Evolutionary conservation across 805 yeast species (phyloP).

Genomic region (Candida sakaeoensis): DNA sequence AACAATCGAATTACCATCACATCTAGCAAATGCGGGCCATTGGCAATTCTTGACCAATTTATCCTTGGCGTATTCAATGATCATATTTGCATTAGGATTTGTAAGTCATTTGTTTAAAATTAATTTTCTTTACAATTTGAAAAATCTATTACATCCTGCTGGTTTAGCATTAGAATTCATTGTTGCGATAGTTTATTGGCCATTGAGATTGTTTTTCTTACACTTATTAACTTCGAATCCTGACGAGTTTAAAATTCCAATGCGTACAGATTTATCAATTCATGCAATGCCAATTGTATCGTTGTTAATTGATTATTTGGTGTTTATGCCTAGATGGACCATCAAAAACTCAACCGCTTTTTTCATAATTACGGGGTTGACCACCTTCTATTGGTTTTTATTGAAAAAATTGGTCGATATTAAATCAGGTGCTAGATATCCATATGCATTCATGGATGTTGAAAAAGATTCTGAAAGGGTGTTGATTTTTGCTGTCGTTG

Average conservation of each 20-base stretch:
- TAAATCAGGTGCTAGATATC: slow-evolving; percentile 48
- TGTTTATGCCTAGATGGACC: slow-evolving; percentile 47
- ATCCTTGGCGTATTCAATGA: slow-evolving; percentile 47
- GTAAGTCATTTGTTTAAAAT: slow-evolving; percentile 29
- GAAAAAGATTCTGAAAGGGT: slow-evolving; percentile 39
- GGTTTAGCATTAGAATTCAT: slow-evolving; percentile 57
- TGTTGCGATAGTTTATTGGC: slow-evolving; percentile 69
- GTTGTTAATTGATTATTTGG: slow-evolving; percentile 52
- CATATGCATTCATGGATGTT: slow-evolving; percentile 66
- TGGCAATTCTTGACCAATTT: slow-evolving; percentile 71
- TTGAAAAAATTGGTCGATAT: slow-evolving; percentile 47
- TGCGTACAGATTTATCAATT: slow-evolving; percentile 51
- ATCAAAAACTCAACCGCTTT: slow-evolving; percentile 35
- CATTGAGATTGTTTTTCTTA: slow-evolving; percentile 50
- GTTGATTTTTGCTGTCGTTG: slow-evolving; percentile 47
- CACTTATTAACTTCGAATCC: slow-evolving; percentile 43
- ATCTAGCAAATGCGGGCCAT: slow-evolving; percentile 56
- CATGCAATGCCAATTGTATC: slow-evolving; percentile 58
- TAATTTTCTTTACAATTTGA: slow-evolving; percentile 23
- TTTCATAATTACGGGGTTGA: slow-evolving; percentile 31
- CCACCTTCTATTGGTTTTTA: slow-evolving; percentile 51
- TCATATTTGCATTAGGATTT: slow-evolving; percentile 38
- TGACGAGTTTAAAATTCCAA: slow-evolving; percentile 36
- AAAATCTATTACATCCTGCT: slow-evolving; percentile 47
- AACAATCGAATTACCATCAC: slow-evolving; percentile 42